Evolutionary conservation across 2,329 filamentous ascomycete genomes (phyloP), one percentile per base, ranked within the genome.

Genomic region (Aspergillus awamori): DNA sequence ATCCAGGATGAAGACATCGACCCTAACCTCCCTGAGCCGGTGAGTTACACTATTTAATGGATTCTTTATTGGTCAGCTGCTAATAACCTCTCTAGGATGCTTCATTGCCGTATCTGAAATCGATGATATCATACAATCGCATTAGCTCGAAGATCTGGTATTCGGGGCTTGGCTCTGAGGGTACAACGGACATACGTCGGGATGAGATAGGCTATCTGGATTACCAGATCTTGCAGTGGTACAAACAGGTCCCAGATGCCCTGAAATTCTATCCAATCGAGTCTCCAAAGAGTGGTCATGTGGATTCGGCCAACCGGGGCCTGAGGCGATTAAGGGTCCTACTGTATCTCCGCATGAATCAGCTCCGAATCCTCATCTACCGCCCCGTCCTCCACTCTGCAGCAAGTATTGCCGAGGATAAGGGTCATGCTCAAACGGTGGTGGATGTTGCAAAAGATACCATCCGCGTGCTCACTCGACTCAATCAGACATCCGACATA

Each of bases 281-380:
- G 72, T 68, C 83, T 15, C 77, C 79, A 10, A 74, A 73, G 59
- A 77, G 72, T 60, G 73, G 72, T 58, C 77, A 72, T 59, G 77
- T 72, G 33, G 78, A 83, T 8, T 82, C 83, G 0, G 82, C 84
- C 0, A 86, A 84, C 20, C 89, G 91, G 65, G 87, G 88, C 63
- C 79, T 89, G 20, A 87, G 89, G 67, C 88, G 93, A 5, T 81
- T 96, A 11, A 89, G 91, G 62, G 89, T 97, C 51, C 87, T 95
- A 74, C 89, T 95, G 17, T 95, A 96, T 72, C 81, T 97, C 15
- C 87, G 93, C 41, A 86, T 92, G 45, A 97, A 97, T 69, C 93
- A 96, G 79, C 91, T 96, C 78, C 89, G 93, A 5, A 95, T 93
- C 60, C 87, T 92, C 73, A 90, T 97, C 28, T 93, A 96, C 74